A percentile compares a stretch with the other conserved stretches of the same genome.
Evolutionary conservation across 1,284 basidiomycete species (phyloP).

Genomic region (Cutaneotrichosporon dermatis): DNA sequence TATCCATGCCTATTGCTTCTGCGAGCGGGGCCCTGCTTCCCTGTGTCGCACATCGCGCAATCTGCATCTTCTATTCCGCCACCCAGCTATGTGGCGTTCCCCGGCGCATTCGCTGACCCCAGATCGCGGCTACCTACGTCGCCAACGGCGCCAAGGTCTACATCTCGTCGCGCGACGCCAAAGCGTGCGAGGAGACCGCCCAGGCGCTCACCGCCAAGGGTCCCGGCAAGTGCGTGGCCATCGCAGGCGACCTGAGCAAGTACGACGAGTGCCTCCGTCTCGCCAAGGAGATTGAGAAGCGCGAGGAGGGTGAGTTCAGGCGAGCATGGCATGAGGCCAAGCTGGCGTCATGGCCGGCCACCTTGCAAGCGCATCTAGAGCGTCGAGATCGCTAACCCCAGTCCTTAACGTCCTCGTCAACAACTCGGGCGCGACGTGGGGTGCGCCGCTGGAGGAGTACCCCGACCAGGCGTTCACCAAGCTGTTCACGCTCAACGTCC

Average conservation of each 20-base stretch:
- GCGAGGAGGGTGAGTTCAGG: conserved; percentile 51
- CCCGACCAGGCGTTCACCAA: conserved; percentile 50
- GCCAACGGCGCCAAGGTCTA: conserved; percentile 64
- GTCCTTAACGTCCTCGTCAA: conserved; percentile 41
- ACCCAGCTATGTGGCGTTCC: too few relatives aligned
- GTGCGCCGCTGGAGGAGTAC: conserved; percentile 57
- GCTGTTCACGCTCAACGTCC: conserved; percentile 62
- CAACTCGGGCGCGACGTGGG: conserved; percentile 66
- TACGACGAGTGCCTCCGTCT: conserved; percentile 58
- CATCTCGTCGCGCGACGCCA: conserved; percentile 60
- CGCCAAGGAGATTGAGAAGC: conserved; percentile 54
- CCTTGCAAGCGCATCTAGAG: background rate
- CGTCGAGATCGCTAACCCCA: background rate
- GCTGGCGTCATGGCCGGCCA: background rate
- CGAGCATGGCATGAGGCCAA: background rate
- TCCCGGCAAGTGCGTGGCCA: conserved; percentile 57
- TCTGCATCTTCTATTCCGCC: too few relatives aligned
- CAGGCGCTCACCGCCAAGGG: conserved; percentile 57
- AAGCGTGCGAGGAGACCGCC: conserved; percentile 59
- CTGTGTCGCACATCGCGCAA: too few relatives aligned
- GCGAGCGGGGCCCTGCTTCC: too few relatives aligned
- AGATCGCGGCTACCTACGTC: conserved; percentile 66
- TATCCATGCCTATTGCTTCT: too few relatives aligned
- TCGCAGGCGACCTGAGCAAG: conserved; percentile 61
- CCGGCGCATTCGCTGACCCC: background rate